Percentiles rank a stretch among this genome's conserved stretches.
Conservation (phyloP, 352 stramenopile genomes). For the Halophytophthora polymorphica region DNA sequence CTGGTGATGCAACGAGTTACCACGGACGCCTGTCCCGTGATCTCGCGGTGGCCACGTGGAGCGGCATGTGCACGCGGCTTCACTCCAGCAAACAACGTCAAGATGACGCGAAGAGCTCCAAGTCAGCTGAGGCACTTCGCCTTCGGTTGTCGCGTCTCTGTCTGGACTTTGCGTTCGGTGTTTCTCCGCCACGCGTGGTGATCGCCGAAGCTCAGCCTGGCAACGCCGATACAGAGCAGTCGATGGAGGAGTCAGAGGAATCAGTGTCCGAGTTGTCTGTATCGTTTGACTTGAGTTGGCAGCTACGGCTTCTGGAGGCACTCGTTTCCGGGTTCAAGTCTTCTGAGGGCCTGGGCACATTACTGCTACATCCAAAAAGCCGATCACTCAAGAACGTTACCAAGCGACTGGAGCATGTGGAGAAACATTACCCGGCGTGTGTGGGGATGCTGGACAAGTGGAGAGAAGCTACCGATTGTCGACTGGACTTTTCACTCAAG, state of each 20-base stretch:
- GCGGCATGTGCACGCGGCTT: constrained; percentile 42
- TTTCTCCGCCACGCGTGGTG: constrained; percentile 14
- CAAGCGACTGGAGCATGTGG: constrained; percentile 24
- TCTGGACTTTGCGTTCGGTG: constrained; percentile 56
- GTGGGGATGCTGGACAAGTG: constrained; percentile 27
- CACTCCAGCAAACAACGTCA: constrained; percentile 4
- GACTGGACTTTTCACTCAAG: constrained; percentile 39
- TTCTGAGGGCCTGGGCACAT: constrained; percentile 18
- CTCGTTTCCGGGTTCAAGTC: constrained; percentile 21
- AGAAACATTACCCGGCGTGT: constrained; percentile 18
- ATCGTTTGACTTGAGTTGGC: constrained; percentile 39
- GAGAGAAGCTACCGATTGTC: constrained; percentile 9
- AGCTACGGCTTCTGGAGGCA: constrained; percentile 40
- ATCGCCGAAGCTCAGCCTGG: constrained; percentile 8
- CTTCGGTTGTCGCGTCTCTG: constrained; percentile 42
- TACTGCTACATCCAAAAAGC: constrained; percentile 53
- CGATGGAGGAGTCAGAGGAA: background rate
- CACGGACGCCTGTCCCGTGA: constrained; percentile 6
- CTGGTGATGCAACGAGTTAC: constrained; percentile 13
- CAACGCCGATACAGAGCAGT: background rate
- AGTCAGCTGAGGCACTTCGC: constrained; percentile 25
- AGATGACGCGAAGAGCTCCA: constrained; percentile 1
- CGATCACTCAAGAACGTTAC: constrained; percentile 27
- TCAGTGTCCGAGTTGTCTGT: constrained; percentile 16
- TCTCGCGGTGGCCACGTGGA: constrained; percentile 30